phyloP scores from a whole-genome alignment of 2,329 filamentous ascomycete species.

The Apiospora saccharicola region DNA sequence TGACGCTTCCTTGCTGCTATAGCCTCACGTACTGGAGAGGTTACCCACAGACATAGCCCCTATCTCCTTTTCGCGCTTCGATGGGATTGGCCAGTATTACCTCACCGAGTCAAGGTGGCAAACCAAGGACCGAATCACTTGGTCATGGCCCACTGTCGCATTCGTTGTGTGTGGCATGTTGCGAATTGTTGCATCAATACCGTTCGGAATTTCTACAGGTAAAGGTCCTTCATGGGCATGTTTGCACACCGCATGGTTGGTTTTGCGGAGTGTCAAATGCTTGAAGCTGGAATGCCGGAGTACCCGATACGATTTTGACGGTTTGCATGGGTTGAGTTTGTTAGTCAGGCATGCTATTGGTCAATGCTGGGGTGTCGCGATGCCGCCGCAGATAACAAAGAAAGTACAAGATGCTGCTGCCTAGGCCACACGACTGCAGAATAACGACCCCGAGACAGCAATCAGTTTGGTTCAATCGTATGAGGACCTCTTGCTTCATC shows the following conservation, averaged over 20 bases:
- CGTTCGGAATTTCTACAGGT: background rate
- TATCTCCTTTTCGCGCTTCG: background rate
- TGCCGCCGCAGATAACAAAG: background rate
- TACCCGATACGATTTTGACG: too few relatives aligned
- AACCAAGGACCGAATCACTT: background rate
- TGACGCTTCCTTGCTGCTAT: background rate
- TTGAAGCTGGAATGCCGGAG: background rate
- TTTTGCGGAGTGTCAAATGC: background rate
- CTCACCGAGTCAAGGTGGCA: background rate
- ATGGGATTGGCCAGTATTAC: background rate
- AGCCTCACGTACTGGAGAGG: background rate
- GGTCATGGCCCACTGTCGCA: background rate
- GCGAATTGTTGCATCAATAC: background rate
- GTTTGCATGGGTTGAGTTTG: background rate
- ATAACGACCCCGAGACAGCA: background rate
- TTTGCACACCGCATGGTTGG: background rate
- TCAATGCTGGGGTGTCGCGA: background rate
- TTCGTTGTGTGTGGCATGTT: background rate
- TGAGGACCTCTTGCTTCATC: background rate
- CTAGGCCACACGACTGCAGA: background rate
- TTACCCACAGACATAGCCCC: background rate
- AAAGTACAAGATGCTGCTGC: background rate
- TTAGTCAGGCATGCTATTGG: background rate
- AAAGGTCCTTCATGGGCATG: background rate
- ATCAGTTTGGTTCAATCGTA: background rate